A percentile compares a stretch with the other conserved stretches of the same genome.
Conservation (phyloP, 257 asterid genomes). For the Cordia subcordata region DNA sequence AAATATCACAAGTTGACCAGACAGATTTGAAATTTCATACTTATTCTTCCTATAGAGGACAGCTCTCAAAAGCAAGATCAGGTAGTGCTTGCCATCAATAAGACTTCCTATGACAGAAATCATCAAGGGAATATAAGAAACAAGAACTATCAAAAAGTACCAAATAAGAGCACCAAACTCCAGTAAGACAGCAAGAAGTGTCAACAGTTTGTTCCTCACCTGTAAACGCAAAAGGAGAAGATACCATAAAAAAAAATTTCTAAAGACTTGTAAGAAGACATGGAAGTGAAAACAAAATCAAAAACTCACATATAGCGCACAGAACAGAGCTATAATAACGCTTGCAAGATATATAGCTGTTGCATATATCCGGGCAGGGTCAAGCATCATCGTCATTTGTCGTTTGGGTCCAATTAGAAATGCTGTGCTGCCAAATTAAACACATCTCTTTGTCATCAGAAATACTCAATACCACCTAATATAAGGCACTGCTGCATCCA, state of each 20-base stretch:
- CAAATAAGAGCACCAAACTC: conserved; percentile 95
- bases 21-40: no score
- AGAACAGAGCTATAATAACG: conserved; percentile 79
- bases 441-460: conserved; percentile 12
- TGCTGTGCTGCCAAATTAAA: conserved; percentile 90
- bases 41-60: neutral
- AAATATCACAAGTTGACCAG: no score
- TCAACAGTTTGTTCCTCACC: conserved; percentile 88
- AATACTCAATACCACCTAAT: no score
- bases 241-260: conserved; percentile 9
- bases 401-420: conserved; percentile 97
- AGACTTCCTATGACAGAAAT: neutral
- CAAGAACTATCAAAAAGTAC: conserved; percentile 29
- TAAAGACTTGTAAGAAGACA: conserved; percentile 5
- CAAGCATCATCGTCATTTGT: conserved; percentile 95
- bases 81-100: neutral
- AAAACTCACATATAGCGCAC: conserved; percentile 86
- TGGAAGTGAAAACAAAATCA: conserved; percentile 13
- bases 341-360: conserved; percentile 95
- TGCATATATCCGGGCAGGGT: conserved; percentile 91
- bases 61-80: neutral
- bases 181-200: conserved; percentile 68
- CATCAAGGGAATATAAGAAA: neutral
- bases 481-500: no score
- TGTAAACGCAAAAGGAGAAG: conserved; percentile 15